Percentiles rank a stretch among this genome's conserved stretches.
phyloP scores from a whole-genome alignment of 345 rosid genomes.

The Erodium maritimum region DNA sequence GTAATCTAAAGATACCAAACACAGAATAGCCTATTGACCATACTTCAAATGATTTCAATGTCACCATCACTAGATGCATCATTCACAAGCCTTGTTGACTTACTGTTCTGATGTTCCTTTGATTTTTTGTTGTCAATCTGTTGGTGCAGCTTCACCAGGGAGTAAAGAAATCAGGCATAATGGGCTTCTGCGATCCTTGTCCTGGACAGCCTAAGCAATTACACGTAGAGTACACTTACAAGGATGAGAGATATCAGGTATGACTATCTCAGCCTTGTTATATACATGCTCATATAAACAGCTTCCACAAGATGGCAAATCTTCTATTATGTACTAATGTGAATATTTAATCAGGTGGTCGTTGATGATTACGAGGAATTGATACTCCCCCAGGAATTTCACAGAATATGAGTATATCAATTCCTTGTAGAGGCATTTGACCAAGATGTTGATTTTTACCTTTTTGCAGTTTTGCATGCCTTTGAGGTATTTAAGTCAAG shows the following conservation, averaged over 20 bases:
- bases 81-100: neutral
- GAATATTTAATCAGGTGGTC: conserved; percentile 25
- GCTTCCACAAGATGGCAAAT: neutral
- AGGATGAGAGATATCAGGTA: conserved; percentile 44
- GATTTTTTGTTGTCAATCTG: neutral
- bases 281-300: neutral
- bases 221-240: conserved; percentile 51
- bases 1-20: neutral
- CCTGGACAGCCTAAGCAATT: conserved; percentile 75
- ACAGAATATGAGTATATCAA: conserved; percentile 22
- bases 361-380: conserved; percentile 66
- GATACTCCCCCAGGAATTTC: conserved; percentile 52
- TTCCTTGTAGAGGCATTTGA: neutral
- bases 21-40: neutral
- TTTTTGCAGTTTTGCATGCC: conserved; percentile 25
- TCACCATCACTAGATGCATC: neutral
- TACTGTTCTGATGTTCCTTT: too few relatives aligned
- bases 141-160: conserved; percentile 72
- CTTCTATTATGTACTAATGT: neutral
- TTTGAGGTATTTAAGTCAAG: conserved; percentile 7
- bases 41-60: neutral
- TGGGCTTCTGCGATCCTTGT: conserved; percentile 97
- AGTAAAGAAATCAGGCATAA: conserved; percentile 83
- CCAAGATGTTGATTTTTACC: conserved; percentile 8
- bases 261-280: neutral